Base-by-base conservation (phyloP, 2,329 filamentous ascomycete species). In the Fusarium nodosum region DNA sequence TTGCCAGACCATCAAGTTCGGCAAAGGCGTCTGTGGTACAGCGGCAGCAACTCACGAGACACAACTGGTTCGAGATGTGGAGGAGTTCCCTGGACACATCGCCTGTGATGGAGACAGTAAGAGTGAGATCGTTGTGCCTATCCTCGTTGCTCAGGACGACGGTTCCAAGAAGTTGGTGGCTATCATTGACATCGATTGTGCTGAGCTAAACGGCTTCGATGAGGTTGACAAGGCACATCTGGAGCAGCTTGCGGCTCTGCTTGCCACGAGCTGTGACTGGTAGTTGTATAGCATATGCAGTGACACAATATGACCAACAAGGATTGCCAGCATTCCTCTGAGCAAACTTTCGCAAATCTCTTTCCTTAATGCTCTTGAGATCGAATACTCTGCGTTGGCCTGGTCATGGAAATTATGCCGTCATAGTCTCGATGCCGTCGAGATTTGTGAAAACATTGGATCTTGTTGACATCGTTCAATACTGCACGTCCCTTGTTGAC, bases 111-210 rank as follows among this genome's bases (percentile, higher is more conserved):
- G 87, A 6, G 90, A 88, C 60, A 93, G 88, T 74, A 87, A 83
- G 80, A 94, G 92, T 76, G 93, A 96, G 82, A 90, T 96, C 76
- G 93, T 96, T 20, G 92, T 95, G 50, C 93, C 93, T 3, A 86
- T 95, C 65, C 69, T 91, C 7, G 75, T 75, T 18, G 70, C 74
- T 22, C 69, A 72, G 53, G 73, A 75, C 44, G 77, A 75, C 26
- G 72, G 73, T 52, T 60, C 75, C 26, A 68, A 72, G 45, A 82
- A 86, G 81, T 80, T 91, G 8, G 89, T 92, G 24, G 92, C 89
- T 4, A 92, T 95, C 68, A 93, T 96, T 63, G 93, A 96, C 74
- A 83, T 95, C 26, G 93, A 96, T 78, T 95, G 93, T 75, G 87
- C 89, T 2, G 87, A 85, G 36, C 70, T 86, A 54, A 79, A 85